phyloP scores from a whole-genome alignment of 176 grass and related monocot genomes.

The Avena sativa region DNA sequence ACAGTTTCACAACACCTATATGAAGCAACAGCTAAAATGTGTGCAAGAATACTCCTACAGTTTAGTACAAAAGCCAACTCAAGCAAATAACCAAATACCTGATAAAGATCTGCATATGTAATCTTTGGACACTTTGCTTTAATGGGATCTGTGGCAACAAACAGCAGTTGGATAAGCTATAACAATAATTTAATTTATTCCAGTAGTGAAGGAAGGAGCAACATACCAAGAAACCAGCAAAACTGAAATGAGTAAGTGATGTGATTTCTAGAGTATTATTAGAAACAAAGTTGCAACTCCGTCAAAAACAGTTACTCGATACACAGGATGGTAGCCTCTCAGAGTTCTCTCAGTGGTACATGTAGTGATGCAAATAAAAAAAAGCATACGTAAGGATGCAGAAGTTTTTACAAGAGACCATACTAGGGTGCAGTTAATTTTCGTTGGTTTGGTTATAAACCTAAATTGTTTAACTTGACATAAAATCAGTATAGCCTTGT shows the following conservation, averaged over 20 bases:
- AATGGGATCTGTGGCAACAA: slow-evolving; percentile 68
- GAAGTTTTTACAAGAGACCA: slow-evolving; percentile 19
- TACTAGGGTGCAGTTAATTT: background rate
- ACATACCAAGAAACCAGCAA: slow-evolving; percentile 12
- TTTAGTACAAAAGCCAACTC: slow-evolving; percentile 1
- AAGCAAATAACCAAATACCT: slow-evolving; percentile 60
- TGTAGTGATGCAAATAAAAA: slow-evolving; percentile 18
- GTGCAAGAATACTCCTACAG: background rate
- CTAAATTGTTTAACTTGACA: background rate
- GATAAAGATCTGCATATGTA: slow-evolving; percentile 96
- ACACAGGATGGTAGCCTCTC: background rate
- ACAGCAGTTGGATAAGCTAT: slow-evolving; percentile 39
- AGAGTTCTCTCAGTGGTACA: background rate
- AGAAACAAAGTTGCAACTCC: background rate
- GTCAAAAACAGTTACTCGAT: slow-evolving; percentile 7
- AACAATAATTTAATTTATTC: slow-evolving; percentile 16
- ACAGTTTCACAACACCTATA: background rate
- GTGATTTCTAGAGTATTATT: background rate
- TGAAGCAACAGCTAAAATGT: background rate
- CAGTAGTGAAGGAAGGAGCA: slow-evolving; percentile 10
- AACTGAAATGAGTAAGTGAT: slow-evolving; percentile 11
- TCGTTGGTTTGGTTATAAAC: background rate
- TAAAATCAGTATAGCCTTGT: background rate
- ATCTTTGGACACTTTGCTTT: slow-evolving; percentile 80
- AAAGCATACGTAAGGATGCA: background rate